Base-by-base conservation (phyloP, 2,329 filamentous ascomycete genomes). In the Corinectria fuckeliana region DNA sequence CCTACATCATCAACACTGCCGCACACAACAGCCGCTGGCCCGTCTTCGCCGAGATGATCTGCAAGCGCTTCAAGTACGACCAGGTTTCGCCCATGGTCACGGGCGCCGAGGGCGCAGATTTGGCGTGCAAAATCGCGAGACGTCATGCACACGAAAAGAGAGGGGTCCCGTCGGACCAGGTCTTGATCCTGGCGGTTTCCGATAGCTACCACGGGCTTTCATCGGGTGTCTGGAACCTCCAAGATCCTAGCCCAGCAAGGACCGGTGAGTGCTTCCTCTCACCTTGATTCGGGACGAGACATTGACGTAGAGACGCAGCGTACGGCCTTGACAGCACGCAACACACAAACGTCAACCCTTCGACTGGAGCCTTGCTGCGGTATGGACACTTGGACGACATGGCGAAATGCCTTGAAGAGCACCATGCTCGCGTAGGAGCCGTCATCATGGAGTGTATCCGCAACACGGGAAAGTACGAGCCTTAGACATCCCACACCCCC, bases 391-490 rank as follows among this genome's bases (percentile, higher is more conserved):
- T 66, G 21, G 64, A 60, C 51, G 64, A 67, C 42, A 61, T 67
- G 20, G 64, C 60, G 30, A 60, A 65, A 51, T 50, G 67, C 56
- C 64, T 66, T 21, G 61, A 63, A 51, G 42, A 63, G 3, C 56
- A 67, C 14, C 64, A 64, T 34, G 62, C 60, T 56, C 63, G 65
- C 38, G 65, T 63, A 1, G 64, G 61, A 7, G 64, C 64, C 16
- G 65, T 66, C 47, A 66, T 66, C 42, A 66, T 63, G 20, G 64
- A 66, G 48, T 63, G 60, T 21, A 66, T 66, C 41, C 64, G n/a
- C 6, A 36, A 36, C 34, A 16, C 34, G 26, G 26, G 26, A 28
- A 36, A 18, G 34, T 36, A 36, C n/a, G 34, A 18, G 14, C 14
- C 8, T 9, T 5, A 10, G 4, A 3, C 2, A 7, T 1, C 14